Conservation (phyloP, 352 stramenopile genomes). For the Phytophthora vignae region DNA sequence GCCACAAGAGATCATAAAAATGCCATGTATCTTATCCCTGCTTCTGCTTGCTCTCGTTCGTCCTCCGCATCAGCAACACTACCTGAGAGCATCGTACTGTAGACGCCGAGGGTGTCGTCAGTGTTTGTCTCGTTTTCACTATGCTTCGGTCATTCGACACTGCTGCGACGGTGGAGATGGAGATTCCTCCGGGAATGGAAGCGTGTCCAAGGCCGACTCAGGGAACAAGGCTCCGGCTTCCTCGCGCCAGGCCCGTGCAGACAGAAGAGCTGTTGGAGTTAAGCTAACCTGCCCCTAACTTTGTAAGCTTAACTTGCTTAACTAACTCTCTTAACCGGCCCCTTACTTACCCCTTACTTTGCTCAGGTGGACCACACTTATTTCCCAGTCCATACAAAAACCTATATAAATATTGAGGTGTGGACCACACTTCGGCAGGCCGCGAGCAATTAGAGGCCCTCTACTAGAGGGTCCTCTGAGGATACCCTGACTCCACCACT, state of each 20-base stretch:
- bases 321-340: no score
- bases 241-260: not conserved
- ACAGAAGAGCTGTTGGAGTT: no score
- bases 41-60: not conserved
- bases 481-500: no score
- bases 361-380: no score
- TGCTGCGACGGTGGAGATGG: not conserved
- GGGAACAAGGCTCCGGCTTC: not conserved
- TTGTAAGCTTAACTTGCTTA: no score
- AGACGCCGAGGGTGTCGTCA: conserved; percentile 15
- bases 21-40: conserved; percentile 40
- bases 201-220: not conserved
- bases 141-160: conserved; percentile 17
- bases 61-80: not conserved
- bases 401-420: no score
- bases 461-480: no score
- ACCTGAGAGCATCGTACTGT: not conserved
- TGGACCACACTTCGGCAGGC: no score
- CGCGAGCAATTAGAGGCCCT: no score
- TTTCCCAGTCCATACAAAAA: no score
- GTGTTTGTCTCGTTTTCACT: conserved; percentile 17
- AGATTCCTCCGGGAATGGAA: not conserved
- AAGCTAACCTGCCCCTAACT: no score
- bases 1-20: conserved; percentile 31
- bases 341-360: no score